Evolutionary conservation across 2,329 filamentous ascomycete genomes (phyloP), one percentile per base, ranked within the genome.

Genomic region (Epichloe bromicola): DNA sequence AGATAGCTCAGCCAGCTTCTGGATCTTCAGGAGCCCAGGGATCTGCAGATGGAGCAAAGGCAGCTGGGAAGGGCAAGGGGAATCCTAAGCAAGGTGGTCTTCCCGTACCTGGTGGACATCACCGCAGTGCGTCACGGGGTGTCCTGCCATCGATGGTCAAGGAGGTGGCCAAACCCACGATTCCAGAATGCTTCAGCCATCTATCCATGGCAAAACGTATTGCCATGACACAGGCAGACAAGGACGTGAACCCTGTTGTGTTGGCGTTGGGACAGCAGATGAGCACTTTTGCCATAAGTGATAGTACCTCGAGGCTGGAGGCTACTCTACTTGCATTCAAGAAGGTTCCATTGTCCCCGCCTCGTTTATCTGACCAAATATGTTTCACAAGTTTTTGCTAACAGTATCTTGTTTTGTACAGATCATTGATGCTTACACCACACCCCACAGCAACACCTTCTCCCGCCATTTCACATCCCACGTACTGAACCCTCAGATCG

Each of bases 341-440:
- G 66, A 82, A 85, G 72, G 88, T 89, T 39, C 37, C 3, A 11
- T 42, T 39, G 17, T 49, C n/a, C 3, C 36, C 12, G 30, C 39
- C 23, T 37, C 26, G 20, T 12, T 15, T 3, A 7, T 41, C 4
- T 17, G 14, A 23, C 4, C 20, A 17, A 36, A 23, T n/a, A 20
- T 30, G 10, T 1, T 11, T 30, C 5, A 33, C 11, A 23, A 34
- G 14, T 3, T 23, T 4, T 8, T 38, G 7, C 19, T 4, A 8
- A n/a, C 19, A 17, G 8, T 4, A 30, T 30, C 8, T 10, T 11
- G 8, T 30, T 30, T 30, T 6, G 10, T 10, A 5, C 60, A 95
- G 83, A 87, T 97, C 56, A 91, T 98, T 56, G 80, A 88, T 61
- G 83, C 87, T n/a, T 98, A 98, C 67, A 86, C 82, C 45, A 97